Evolutionary conservation across 2,329 filamentous ascomycete species (phyloP).

Genomic region (Acrocalymma vagum): DNA sequence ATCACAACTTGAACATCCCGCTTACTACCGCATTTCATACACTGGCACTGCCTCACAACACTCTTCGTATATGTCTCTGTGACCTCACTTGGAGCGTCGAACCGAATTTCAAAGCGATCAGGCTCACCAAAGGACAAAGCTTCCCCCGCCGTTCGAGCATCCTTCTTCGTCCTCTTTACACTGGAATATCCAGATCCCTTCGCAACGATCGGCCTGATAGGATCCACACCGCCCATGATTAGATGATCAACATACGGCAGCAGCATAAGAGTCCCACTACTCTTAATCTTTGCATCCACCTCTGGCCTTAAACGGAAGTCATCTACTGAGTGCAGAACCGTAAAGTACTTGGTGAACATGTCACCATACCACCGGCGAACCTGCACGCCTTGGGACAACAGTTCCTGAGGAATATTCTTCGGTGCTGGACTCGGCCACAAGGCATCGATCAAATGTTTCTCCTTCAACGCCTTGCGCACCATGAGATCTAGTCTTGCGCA

Average conservation of each 20-base stretch:
- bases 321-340: constrained; percentile 36
- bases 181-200: constrained; percentile 41
- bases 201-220: constrained; percentile 43
- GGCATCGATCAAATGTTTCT: constrained; percentile 46
- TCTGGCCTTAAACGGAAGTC: constrained; percentile 41
- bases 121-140: constrained; percentile 35
- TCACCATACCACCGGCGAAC: constrained; percentile 47
- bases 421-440: constrained; percentile 45
- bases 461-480: constrained; percentile 47
- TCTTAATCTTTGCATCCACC: constrained; percentile 39
- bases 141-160: constrained; percentile 13
- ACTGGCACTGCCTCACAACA: constrained; percentile 42
- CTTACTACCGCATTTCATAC: constrained; percentile 44
- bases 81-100: constrained; percentile 39
- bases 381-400: constrained; percentile 42
- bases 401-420: constrained; percentile 30
- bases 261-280: constrained; percentile 42
- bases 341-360: constrained; percentile 49
- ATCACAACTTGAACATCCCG: constrained; percentile 44
- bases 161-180: constrained; percentile 24
- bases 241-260: constrained; percentile 45
- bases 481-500: constrained; percentile 42
- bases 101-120: constrained; percentile 42
- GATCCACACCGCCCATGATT: constrained; percentile 40
- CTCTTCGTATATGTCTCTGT: constrained; percentile 40